A percentile compares a stretch with the other conserved stretches of the same genome.
These are phyloP conservation scores for Pulveroboletus sp. DNA, from an alignment of 768 basidiomycete species.

Conservation along the genomic window DNA sequence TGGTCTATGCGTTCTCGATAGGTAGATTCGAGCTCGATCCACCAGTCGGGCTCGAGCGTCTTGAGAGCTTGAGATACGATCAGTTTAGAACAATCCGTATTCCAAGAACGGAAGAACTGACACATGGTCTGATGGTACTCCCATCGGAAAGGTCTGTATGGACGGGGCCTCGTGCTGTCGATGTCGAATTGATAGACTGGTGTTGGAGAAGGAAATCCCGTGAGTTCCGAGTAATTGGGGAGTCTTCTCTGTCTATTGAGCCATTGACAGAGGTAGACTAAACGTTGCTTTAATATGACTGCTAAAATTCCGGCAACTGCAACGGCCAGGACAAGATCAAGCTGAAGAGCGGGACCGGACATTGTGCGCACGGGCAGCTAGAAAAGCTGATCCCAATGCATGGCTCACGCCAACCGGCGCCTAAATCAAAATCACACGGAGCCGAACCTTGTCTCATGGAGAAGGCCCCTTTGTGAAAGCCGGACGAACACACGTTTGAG, in stretches of 20 bases:
- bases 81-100: neutral
- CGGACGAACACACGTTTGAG: neutral
- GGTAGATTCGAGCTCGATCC: constrained; percentile 53
- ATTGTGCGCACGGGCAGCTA: constrained; percentile 6
- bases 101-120: constrained; percentile 19
- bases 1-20: constrained; percentile 42
- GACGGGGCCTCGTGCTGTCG: constrained; percentile 39
- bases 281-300: neutral
- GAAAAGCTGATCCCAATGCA: neutral
- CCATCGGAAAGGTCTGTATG: constrained; percentile 56
- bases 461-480: neutral
- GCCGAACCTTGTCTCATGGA: too few species aligned
- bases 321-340: neutral
- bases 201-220: constrained; percentile 40
- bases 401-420: neutral
- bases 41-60: constrained; percentile 49
- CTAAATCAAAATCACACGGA: neutral
- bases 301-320: constrained; percentile 2
- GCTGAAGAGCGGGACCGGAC: neutral
- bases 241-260: constrained; percentile 9
- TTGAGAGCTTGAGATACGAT: constrained; percentile 33
- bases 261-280: constrained; percentile 1
- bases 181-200: constrained; percentile 42
- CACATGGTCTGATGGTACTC: constrained; percentile 55
- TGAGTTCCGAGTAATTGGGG: constrained; percentile 39